These are phyloP conservation scores for Podospora appendiculata DNA, from an alignment of 495 filamentous ascomycete species.

Conservation along the genomic window DNA sequence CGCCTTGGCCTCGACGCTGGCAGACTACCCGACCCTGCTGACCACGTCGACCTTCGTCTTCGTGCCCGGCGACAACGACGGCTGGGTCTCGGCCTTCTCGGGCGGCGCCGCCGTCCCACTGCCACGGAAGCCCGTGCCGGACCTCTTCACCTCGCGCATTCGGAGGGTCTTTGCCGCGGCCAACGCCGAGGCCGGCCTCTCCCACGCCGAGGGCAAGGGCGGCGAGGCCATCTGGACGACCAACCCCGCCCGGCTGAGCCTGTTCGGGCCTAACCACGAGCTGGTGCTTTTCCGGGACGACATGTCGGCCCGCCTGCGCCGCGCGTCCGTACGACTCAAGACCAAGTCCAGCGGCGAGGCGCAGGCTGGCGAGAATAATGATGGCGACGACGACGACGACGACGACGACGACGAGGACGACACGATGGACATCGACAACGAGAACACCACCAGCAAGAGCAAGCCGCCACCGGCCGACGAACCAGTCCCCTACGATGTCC, in stretches of 20 bases:
- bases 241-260: slow-evolving; percentile 70
- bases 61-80: slow-evolving; percentile 92
- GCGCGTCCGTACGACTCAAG: slow-evolving; percentile 60
- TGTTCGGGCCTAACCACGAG: slow-evolving; percentile 83
- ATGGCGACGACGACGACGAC: background rate
- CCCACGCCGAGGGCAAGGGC: slow-evolving; percentile 11
- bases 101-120: slow-evolving; percentile 70
- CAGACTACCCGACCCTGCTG: slow-evolving; percentile 80
- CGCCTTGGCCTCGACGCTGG: slow-evolving; percentile 69
- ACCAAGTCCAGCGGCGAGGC: slow-evolving; percentile 2
- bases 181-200: slow-evolving; percentile 49
- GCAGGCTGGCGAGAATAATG: slow-evolving; percentile 1
- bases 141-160: slow-evolving; percentile 79
- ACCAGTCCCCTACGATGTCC: slow-evolving; percentile 39
- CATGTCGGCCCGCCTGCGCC: slow-evolving; percentile 64
- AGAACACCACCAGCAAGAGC: background rate
- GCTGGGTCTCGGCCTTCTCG: slow-evolving; percentile 80
- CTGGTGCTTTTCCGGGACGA: slow-evolving; percentile 83
- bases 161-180: slow-evolving; percentile 70
- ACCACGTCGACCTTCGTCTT: slow-evolving; percentile 77
- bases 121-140: slow-evolving; percentile 68
- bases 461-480: background rate
- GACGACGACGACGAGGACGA: slow-evolving; percentile 19
- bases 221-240: slow-evolving; percentile 80
- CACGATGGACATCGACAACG: slow-evolving; percentile 41